Base-by-base conservation (phyloP, 2,329 filamentous ascomycete species). In the Apiospora saccharicola region DNA sequence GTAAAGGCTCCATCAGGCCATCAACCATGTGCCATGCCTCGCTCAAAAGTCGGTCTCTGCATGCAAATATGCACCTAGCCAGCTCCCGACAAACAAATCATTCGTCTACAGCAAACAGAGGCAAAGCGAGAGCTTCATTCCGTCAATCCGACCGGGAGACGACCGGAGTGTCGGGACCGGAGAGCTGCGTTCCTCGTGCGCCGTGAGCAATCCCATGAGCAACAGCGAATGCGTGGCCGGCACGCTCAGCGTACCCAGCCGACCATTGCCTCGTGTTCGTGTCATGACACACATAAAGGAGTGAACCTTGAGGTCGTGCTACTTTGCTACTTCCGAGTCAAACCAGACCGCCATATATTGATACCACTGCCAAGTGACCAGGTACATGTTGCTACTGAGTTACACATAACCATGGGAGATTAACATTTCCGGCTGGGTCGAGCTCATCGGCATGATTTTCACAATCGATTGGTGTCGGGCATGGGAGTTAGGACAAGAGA, bases 311-410 rank as follows among this genome's bases (percentile, higher is more conserved):
- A n/a, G 12, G 16, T 24, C 22, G 57, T 64, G 30, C 4, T 22
- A 41, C 30, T 64, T 64, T 64, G 30, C 4, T 22, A 41, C 30
- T 64, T 64, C 34, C 57, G 34, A 64, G 57, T 64, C 57, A 64
- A 64, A 10, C 34, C 57, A 64, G 57, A n/a, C 57, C 57, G 57
- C 37, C 57, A 64, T 34, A 64, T 34, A 64, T 30, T 61, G 57
- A 13, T 34, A 64, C n/a, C 19, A 30, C 37, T 14, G 8, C 14
- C 24, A 26, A 30, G 14, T 57, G 34, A 16, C 14, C 0, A 47
- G 47, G 47, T 49, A 22, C n/a, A n/a, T n/a, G 46, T 6, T 47
- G 37, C 37, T 10, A 41, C 37, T 8, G 26, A 26, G 49, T 26
- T 53, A 14, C n/a, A 24, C n/a, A 12, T n/a, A n/a, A 53, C 13